Evolutionary conservation across 129 eudicot species (phyloP).

Genomic region (Flaveria sonorensis): DNA sequence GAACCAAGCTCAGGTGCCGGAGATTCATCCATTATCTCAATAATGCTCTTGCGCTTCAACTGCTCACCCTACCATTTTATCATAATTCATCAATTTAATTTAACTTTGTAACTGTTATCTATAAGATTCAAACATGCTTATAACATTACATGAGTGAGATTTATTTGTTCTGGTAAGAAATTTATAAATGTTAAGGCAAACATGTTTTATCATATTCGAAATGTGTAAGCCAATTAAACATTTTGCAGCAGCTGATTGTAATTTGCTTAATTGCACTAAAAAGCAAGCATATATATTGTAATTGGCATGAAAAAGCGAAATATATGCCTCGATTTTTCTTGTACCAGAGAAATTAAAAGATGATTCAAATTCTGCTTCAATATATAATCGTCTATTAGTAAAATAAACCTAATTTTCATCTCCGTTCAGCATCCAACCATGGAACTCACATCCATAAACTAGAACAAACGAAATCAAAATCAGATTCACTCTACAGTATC

Average conservation of each 20-base stretch:
- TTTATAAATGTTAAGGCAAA: too few relatives aligned
- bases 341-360: neutral
- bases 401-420: neutral
- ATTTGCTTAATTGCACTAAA: neutral
- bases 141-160: neutral
- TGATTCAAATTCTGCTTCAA: neutral
- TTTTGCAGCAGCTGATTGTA: neutral
- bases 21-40: constrained; percentile 57
- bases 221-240: constrained; percentile 4
- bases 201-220: neutral
- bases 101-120: neutral
- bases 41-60: constrained; percentile 59
- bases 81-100: neutral
- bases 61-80: constrained; percentile 72
- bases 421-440: constrained; percentile 4
- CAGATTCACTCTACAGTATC: neutral
- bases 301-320: neutral
- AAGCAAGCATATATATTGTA: constrained; percentile 5
- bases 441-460: constrained; percentile 8
- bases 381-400: neutral
- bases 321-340: neutral
- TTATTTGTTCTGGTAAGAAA: neutral
- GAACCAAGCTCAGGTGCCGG: constrained; percentile 36
- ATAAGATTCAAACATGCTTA: neutral
- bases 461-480: neutral